phyloP scores from a whole-genome alignment of 192 early-diverging fungal species.

The Phlyctochytrium bullatum region DNA sequence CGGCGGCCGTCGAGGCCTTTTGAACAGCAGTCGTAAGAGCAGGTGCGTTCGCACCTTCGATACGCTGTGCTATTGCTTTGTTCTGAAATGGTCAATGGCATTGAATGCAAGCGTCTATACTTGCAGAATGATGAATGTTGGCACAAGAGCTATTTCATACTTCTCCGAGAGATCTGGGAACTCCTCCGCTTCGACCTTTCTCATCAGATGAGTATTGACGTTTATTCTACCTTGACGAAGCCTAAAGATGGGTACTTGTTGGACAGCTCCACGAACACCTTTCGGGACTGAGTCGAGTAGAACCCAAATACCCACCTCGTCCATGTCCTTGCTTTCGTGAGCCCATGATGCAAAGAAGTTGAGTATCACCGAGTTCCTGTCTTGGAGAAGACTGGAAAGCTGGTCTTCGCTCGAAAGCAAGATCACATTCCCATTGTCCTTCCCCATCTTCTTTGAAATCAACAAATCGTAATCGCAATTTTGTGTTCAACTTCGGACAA shows the following conservation, averaged over 20 bases:
- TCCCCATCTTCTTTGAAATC: no score
- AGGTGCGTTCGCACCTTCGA: constrained; percentile 88
- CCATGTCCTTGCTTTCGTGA: constrained; percentile 87
- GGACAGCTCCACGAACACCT: constrained; percentile 82
- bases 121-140: constrained; percentile 83
- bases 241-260: constrained; percentile 68
- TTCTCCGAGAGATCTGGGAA: constrained; percentile 83
- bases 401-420: no score
- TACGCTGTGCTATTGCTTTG: constrained; percentile 52
- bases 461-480: no score
- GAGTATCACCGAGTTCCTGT: constrained; percentile 53
- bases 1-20: constrained; percentile 62
- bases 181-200: constrained; percentile 75
- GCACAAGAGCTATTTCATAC: constrained; percentile 89
- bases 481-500: no score
- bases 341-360: constrained; percentile 96
- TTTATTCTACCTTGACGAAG: constrained; percentile 69
- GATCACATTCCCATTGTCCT: no score
- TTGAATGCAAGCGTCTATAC: constrained; percentile 26
- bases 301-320: constrained; percentile 44
- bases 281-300: neutral
- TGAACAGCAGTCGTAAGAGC: constrained; percentile 68
- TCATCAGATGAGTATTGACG: constrained; percentile 1
- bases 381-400: no score
- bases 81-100: neutral